Conservation (phyloP, 805 yeast genomes). For the Wickerhamomyces canadensis region DNA sequence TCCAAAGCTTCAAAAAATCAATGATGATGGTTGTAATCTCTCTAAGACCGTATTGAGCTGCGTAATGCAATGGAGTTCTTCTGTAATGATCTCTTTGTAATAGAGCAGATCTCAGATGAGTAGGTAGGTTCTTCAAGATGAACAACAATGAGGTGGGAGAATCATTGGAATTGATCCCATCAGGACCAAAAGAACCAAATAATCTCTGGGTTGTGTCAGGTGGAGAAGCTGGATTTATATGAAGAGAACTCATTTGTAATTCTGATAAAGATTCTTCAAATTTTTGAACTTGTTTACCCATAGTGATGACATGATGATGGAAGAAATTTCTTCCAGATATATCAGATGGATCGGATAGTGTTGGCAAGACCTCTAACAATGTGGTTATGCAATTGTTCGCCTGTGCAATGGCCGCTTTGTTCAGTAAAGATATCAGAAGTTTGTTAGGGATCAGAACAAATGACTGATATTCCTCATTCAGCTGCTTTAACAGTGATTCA, state of each 20-base stretch:
- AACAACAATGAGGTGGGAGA: constrained; percentile 54
- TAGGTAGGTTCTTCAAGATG: constrained; percentile 52
- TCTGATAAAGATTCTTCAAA: constrained; percentile 5
- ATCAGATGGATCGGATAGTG: constrained; percentile 60
- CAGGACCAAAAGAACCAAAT: constrained; percentile 52
- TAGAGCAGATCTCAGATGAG: constrained; percentile 47
- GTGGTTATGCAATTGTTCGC: constrained; percentile 52
- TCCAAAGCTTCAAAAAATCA: constrained; percentile 53
- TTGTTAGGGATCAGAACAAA: constrained; percentile 49
- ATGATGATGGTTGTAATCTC: constrained; percentile 56
- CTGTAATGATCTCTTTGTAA: constrained; percentile 67
- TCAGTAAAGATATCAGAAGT: constrained; percentile 53
- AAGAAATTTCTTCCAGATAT: constrained; percentile 78
- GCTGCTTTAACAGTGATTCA: constrained; percentile 35
- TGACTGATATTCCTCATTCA: constrained; percentile 39
- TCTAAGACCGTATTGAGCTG: constrained; percentile 79
- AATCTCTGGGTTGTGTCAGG: constrained; percentile 44
- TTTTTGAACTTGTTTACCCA: constrained; percentile 56
- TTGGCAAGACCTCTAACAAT: constrained; percentile 45
- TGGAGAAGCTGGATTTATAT: constrained; percentile 41
- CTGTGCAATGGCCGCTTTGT: constrained; percentile 55
- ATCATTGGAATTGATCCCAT: constrained; percentile 55
- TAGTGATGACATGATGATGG: constrained; percentile 75
- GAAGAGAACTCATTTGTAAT: constrained; percentile 9
- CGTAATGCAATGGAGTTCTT: constrained; percentile 86